A percentile compares a stretch with the other conserved stretches of the same genome.
phyloP scores from a whole-genome alignment of 2,329 filamentous ascomycete genomes.

The Beauveria sp. region DNA sequence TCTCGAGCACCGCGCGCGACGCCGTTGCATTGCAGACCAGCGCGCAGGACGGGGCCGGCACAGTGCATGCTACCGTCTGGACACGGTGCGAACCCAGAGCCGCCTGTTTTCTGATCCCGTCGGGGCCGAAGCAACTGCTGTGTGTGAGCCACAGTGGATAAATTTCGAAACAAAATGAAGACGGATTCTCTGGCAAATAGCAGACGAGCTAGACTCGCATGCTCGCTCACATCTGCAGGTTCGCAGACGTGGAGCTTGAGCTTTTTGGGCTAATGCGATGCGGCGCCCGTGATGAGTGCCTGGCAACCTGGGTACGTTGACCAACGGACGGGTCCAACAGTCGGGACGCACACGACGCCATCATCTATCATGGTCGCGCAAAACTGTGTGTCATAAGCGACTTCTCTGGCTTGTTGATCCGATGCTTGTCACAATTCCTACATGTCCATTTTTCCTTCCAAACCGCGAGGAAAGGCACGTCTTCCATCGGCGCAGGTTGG shows the following conservation, averaged over 20 bases:
- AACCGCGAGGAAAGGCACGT: too few relatives aligned
- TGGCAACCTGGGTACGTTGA: conserved; percentile 9
- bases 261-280: background rate
- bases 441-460: too few relatives aligned
- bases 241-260: conserved; percentile 6
- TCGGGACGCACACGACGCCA: background rate
- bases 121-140: background rate
- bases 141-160: background rate
- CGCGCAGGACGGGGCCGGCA: background rate
- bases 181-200: background rate
- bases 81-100: background rate
- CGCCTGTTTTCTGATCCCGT: background rate
- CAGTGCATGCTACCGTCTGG: background rate
- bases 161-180: background rate
- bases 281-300: background rate
- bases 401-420: too few relatives aligned
- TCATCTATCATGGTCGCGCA: background rate
- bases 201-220: background rate
- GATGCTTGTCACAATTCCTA: too few relatives aligned
- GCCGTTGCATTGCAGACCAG: background rate
- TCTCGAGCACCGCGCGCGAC: background rate
- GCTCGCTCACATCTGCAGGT: conserved; percentile 2
- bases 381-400: background rate
- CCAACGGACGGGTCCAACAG: conserved; percentile 5
- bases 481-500: too few relatives aligned